A percentile compares a stretch with the other conserved stretches of the same genome.
These are phyloP conservation scores for Gossypium mustelinum DNA, from an alignment of 345 rosid species.

Conservation along the genomic window DNA sequence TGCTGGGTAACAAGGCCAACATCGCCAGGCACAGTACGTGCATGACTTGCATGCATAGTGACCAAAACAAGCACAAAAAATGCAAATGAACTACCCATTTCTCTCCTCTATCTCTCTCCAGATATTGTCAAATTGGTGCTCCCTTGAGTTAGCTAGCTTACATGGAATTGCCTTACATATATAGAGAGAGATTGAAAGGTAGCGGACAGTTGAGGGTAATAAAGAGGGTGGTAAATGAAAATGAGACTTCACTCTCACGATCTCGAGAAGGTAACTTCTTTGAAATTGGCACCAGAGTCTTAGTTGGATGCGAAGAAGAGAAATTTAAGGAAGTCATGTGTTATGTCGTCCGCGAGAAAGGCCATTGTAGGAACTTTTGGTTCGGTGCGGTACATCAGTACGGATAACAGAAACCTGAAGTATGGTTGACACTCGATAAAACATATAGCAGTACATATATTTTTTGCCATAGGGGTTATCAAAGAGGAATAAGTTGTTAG, in stretches of 20 bases:
- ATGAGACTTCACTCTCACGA: constrained; percentile 15
- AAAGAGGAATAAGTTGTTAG: no score
- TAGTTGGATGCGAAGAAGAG: constrained; percentile 31
- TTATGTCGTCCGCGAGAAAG: constrained; percentile 6
- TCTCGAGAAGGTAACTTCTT: constrained; percentile 38
- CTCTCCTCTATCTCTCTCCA: background rate
- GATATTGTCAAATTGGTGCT: background rate
- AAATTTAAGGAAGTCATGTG: constrained; percentile 27
- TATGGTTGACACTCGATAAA: background rate
- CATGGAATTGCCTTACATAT: constrained; percentile 27
- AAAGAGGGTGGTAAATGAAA: constrained; percentile 26
- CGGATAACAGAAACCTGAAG: background rate
- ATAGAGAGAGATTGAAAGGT: constrained; percentile 31
- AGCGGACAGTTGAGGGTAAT: constrained; percentile 48
- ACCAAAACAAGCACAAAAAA: constrained; percentile 22
- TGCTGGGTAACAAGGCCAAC: background rate
- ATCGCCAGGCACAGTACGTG: constrained; percentile 32
- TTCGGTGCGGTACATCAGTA: background rate
- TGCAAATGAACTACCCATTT: constrained; percentile 20
- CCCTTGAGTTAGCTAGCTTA: background rate
- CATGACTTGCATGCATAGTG: constrained; percentile 26
- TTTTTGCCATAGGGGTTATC: no score
- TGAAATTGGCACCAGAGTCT: constrained; percentile 26
- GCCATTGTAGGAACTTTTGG: background rate
- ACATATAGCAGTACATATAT: no score